Percentiles rank a stretch among this genome's conserved stretches.
These are phyloP conservation scores for Leishmania lainsoni DNA, from an alignment of 208 protist species.

Conservation along the genomic window DNA sequence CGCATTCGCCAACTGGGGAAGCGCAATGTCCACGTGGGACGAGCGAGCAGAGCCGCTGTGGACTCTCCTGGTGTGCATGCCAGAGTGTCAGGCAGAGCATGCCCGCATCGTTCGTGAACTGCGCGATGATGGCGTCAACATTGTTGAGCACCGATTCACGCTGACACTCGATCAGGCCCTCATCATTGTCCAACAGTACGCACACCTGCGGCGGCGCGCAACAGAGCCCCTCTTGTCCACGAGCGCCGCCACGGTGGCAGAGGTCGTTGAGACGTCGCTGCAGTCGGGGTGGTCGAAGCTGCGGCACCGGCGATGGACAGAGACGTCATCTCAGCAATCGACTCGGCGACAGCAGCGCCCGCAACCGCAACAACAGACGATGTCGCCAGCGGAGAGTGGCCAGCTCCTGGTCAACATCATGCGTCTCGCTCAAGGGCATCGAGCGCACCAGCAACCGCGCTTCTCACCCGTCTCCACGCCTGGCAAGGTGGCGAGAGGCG, in stretches of 20 bases:
- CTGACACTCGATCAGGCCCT: slow-evolving; percentile 51
- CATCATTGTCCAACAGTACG: slow-evolving; percentile 57
- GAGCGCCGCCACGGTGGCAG: neutral
- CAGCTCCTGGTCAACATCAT: slow-evolving; percentile 22
- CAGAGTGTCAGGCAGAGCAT: slow-evolving; percentile 52
- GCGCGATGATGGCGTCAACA: slow-evolving; percentile 50
- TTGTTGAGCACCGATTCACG: slow-evolving; percentile 55
- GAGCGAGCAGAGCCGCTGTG: slow-evolving; percentile 23
- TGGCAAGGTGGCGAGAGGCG: neutral
- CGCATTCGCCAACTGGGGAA: neutral
- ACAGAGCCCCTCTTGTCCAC: neutral
- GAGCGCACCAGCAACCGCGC: neutral
- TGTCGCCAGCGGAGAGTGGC: slow-evolving; percentile 5
- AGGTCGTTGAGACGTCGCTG: slow-evolving; percentile 4
- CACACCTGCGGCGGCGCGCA: slow-evolving; percentile 32
- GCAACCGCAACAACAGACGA: neutral
- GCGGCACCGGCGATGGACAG: neutral
- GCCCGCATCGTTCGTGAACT: slow-evolving; percentile 55
- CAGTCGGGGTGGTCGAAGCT: neutral
- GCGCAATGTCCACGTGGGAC: neutral
- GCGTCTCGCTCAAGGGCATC: slow-evolving; percentile 23
- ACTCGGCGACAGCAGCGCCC: neutral
- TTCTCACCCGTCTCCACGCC: neutral
- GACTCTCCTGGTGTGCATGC: slow-evolving; percentile 77
- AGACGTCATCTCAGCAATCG: neutral